Percentiles rank a stretch among this genome's conserved stretches.
Conservation (phyloP, 1,139 yeast species). For the Kazachstania sp. region DNA sequence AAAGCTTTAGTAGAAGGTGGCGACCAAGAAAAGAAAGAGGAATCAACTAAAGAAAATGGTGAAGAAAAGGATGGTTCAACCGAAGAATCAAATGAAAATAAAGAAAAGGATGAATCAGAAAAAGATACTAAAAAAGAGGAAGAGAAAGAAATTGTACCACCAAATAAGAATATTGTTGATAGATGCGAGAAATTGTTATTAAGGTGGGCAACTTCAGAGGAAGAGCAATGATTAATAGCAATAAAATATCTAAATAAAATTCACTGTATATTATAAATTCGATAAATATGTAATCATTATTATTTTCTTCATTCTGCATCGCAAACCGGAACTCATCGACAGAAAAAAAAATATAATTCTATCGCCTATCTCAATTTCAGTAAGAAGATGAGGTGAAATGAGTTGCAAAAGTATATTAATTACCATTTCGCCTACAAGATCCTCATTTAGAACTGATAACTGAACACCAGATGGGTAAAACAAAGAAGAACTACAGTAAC, state of each 20-base stretch:
- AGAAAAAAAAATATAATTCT: too few species aligned
- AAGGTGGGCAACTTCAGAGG: constrained; percentile 8
- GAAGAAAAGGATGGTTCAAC: constrained; percentile 9
- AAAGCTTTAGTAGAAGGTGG: constrained; percentile 19
- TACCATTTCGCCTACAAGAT: too few species aligned
- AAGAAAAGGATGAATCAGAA: constrained; percentile 3
- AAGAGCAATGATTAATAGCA: constrained; percentile 1
- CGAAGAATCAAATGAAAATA: constrained; percentile 3
- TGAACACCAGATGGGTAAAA: neutral
- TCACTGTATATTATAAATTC: neutral
- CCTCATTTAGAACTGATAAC: too few species aligned
- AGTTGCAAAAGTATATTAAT: too few species aligned
- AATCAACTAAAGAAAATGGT: constrained; percentile 9
- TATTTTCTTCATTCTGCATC: too few species aligned
- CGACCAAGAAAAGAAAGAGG: constrained; percentile 10
- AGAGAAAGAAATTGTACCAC: constrained; percentile 9
- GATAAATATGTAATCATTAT: neutral
- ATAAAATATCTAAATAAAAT: constrained; percentile 6
- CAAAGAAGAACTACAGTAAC: neutral
- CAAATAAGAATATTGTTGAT: constrained; percentile 15
- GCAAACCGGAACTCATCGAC: too few species aligned
- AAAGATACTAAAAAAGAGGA: neutral
- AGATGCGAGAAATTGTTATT: constrained; percentile 16
- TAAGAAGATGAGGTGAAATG: too few species aligned
- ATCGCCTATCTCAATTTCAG: too few species aligned